Evolutionary conservation across 768 basidiomycete genomes (phyloP), one percentile per base, ranked within the genome.

Genomic region (Tricholomella constricta): DNA sequence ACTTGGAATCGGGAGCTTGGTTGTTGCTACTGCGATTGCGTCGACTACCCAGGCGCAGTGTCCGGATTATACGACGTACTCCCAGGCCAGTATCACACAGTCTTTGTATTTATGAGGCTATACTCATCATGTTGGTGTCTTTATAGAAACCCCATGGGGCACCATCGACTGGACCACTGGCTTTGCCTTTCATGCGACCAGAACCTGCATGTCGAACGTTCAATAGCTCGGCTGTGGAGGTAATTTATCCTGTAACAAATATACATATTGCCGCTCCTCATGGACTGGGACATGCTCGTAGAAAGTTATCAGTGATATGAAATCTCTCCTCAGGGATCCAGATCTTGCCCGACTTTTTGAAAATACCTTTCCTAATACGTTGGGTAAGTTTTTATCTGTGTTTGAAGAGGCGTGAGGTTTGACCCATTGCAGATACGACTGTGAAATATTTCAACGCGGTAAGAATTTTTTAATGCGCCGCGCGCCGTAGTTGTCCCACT

Each of bases 351-450:
- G 87, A 45, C 65, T 91, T 19, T 91, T 91, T 58, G 89, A 90
- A 66, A 91, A 91, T 56, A 85, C 89, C 1, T 89, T 90, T 62
- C 89, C 89, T 3, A 89, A 89, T 59, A 91, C 89, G 0, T 78
- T 91, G 40, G 89, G 88, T 88, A 58, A 53, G 74, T 63, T 26
- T 8, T 35, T 7, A 11, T 17, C 5, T 11, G 15, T 26, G 37
- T 35, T 31, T 51, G 15, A 23, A 20, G 34, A 26, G 22, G 49
- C 20, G 47, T 45, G 15, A 22, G 51, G 8, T 35, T 45, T 48
- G 37, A 50, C 29, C 15, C 15, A 23, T 27, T 31, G 17, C 53
- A 89, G 89, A 91, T 61, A 91, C 89, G 3, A 90, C 89, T 7
- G 84, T 92, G 52, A 85, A 81, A 64, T 92, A 89, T 62, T 90